Conservation (phyloP, 2,329 filamentous ascomycete genomes). For the Pseudogymnoascus sp. region DNA sequence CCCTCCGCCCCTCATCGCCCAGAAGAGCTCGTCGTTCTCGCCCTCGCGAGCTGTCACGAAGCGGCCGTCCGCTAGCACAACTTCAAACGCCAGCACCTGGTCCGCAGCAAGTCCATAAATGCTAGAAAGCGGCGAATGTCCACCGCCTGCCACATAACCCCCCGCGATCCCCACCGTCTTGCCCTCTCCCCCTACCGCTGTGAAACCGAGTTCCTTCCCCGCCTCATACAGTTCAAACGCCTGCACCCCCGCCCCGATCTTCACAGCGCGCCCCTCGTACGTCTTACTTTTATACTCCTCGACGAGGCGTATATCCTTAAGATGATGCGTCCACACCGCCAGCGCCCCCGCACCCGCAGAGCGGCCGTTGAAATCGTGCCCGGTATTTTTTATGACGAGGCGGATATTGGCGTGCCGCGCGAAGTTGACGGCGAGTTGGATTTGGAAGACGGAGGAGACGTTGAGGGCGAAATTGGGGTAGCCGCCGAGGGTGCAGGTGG, state of each 20-base stretch:
- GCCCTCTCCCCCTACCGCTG: constrained; percentile 45
- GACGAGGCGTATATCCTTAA: constrained; percentile 27
- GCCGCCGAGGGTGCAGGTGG: constrained; percentile 8
- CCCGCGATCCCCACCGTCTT: constrained; percentile 47
- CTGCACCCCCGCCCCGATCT: constrained; percentile 42
- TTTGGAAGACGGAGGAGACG: constrained; percentile 32
- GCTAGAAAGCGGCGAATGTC: constrained; percentile 45
- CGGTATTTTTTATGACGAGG: constrained; percentile 29
- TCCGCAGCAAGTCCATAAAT: constrained; percentile 51
- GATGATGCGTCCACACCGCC: constrained; percentile 40
- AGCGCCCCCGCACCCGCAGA: constrained; percentile 35
- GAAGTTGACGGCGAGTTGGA: constrained; percentile 36
- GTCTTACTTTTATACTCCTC: constrained; percentile 29
- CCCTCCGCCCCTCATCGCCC: constrained; percentile 51
- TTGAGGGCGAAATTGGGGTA: constrained; percentile 25
- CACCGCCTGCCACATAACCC: constrained; percentile 53
- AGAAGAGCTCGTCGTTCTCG: constrained; percentile 49
- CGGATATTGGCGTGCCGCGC: constrained; percentile 33
- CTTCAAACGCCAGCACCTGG: constrained; percentile 47
- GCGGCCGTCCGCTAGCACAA: constrained; percentile 42
- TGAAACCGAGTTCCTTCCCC: constrained; percentile 35
- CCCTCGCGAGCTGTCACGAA: constrained; percentile 41
- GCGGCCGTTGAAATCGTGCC: constrained; percentile 28
- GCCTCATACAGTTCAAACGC: constrained; percentile 39
- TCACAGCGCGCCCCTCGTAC: constrained; percentile 38